phyloP scores from a whole-genome alignment of 768 basidiomycete genomes.

The Suillus subluteus region DNA sequence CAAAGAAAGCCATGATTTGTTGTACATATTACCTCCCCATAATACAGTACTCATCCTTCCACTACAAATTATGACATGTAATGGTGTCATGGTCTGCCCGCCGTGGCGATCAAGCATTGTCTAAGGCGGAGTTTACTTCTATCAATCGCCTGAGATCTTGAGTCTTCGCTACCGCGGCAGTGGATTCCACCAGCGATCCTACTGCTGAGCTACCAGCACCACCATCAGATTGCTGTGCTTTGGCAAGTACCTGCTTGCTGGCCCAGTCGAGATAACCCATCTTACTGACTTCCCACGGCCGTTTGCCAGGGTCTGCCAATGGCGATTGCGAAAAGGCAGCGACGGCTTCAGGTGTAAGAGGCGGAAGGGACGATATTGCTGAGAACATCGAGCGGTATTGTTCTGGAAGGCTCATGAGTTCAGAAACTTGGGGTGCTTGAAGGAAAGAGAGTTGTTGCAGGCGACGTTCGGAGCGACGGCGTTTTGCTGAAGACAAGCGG shows the following conservation, averaged over 20 bases:
- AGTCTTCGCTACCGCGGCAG: constrained; percentile 23
- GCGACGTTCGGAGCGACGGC: constrained; percentile 48
- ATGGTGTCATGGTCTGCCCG: not conserved
- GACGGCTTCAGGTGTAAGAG: constrained; percentile 43
- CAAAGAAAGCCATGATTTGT: not conserved
- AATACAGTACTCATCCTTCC: not conserved
- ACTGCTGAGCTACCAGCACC: constrained; percentile 25
- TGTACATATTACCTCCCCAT: not conserved
- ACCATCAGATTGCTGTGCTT: constrained; percentile 25
- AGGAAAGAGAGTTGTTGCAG: constrained; percentile 49
- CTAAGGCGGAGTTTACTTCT: constrained; percentile 12
- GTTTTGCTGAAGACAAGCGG: constrained; percentile 48
- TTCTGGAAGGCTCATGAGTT: constrained; percentile 43
- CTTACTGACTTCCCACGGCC: constrained; percentile 76
- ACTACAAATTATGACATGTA: not conserved
- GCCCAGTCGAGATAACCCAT: constrained; percentile 84
- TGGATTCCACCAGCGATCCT: constrained; percentile 22
- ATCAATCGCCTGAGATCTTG: constrained; percentile 24
- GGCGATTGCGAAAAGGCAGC: constrained; percentile 36
- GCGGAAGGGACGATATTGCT: constrained; percentile 52
- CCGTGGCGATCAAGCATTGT: not conserved
- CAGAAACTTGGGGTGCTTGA: constrained; percentile 40
- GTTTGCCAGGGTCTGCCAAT: constrained; percentile 62
- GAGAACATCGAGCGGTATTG: constrained; percentile 49
- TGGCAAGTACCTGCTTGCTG: constrained; percentile 52